Conservation (phyloP, 257 asterid species). For the Salvia splendens region DNA sequence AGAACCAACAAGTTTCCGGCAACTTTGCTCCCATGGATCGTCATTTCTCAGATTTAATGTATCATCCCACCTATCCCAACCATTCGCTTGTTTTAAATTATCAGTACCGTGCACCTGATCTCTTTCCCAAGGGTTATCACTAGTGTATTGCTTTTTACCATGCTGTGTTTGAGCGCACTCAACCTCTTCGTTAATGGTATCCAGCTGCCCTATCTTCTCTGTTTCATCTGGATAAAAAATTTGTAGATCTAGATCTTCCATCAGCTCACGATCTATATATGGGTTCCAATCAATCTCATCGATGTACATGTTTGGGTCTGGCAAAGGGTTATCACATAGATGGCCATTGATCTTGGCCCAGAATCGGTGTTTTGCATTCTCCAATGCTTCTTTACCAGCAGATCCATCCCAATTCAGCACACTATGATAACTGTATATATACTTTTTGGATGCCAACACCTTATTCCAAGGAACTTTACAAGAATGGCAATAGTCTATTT, state of each 20-base stretch:
- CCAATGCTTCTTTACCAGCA: slow-evolving; percentile 73
- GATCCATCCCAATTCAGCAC: slow-evolving; percentile 82
- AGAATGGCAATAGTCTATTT: slow-evolving; percentile 72
- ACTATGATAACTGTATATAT: slow-evolving; percentile 60
- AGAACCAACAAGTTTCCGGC: slow-evolving; percentile 37
- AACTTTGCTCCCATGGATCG: slow-evolving; percentile 67
- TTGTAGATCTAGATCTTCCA: slow-evolving; percentile 69
- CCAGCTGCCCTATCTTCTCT: slow-evolving; percentile 34
- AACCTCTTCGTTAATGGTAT: slow-evolving; percentile 33
- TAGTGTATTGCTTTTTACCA: slow-evolving; percentile 33
- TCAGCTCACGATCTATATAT: slow-evolving; percentile 57
- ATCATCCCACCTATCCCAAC: slow-evolving; percentile 54
- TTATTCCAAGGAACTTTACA: slow-evolving; percentile 69
- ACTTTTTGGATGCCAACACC: slow-evolving; percentile 69
- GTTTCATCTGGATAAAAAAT: slow-evolving; percentile 60
- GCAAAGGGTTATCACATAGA: slow-evolving; percentile 59
- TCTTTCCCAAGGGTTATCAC: slow-evolving; percentile 66
- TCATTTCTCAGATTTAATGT: slow-evolving; percentile 36
- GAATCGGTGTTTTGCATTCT: slow-evolving; percentile 63
- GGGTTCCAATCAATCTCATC: slow-evolving; percentile 81
- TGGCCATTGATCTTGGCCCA: slow-evolving; percentile 65
- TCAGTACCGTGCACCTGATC: slow-evolving; percentile 29
- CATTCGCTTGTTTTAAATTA: slow-evolving; percentile 35
- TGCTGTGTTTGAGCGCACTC: slow-evolving; percentile 31
- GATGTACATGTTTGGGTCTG: slow-evolving; percentile 61